Conservation (phyloP, 306 rosid genomes). For the Vigna reflexopilosa region DNA sequence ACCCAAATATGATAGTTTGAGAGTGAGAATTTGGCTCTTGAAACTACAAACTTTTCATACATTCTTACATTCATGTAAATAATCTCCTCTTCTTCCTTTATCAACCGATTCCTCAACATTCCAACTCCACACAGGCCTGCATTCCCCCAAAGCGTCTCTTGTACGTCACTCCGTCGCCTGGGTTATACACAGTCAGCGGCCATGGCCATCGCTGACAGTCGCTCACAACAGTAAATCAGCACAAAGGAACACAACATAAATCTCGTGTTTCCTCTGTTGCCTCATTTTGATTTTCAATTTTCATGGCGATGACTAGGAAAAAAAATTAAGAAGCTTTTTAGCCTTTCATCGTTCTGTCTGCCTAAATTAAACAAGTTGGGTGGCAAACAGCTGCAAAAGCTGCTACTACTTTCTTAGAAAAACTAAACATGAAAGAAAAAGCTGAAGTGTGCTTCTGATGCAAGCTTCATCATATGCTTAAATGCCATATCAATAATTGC, state of each 20-base stretch:
- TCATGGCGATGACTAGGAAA: not conserved
- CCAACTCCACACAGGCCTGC: too few species aligned
- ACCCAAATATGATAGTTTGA: too few species aligned
- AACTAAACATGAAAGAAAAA: slow-evolving; percentile 24
- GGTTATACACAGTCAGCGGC: too few species aligned
- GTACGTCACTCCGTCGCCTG: too few species aligned
- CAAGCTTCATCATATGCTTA: slow-evolving; percentile 5
- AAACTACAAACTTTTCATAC: too few species aligned
- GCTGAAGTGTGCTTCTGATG: slow-evolving; percentile 7
- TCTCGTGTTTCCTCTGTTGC: not conserved
- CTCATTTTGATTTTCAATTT: not conserved
- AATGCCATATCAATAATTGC: slow-evolving; percentile 17
- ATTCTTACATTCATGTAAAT: too few species aligned
- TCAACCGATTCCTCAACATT: too few species aligned
- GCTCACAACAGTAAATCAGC: too few species aligned
- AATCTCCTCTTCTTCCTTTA: too few species aligned
- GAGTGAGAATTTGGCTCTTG: too few species aligned
- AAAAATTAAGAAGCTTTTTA: not conserved
- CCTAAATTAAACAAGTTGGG: slow-evolving; percentile 10
- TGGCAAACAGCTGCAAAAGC: slow-evolving; percentile 15
- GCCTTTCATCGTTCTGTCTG: slow-evolving; percentile 1
- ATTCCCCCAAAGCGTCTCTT: too few species aligned
- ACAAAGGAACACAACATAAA: not conserved
- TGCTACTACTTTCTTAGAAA: not conserved
- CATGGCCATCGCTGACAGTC: too few species aligned